These are phyloP conservation scores for Beta corolliflora DNA, from an alignment of 179 eudicot genomes.

Conservation along the genomic window DNA sequence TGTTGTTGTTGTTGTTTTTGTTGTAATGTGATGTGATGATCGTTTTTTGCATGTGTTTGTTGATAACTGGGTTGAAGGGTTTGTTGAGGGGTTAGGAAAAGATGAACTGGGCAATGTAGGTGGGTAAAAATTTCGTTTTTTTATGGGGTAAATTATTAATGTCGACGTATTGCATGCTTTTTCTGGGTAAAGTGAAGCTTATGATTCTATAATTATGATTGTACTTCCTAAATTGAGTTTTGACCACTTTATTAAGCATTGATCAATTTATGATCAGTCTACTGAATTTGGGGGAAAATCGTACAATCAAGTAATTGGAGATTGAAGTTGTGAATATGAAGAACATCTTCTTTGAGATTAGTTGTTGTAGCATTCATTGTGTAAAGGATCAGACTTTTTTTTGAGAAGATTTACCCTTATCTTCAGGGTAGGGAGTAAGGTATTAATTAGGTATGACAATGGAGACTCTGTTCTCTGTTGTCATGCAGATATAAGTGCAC, in stretches of 20 bases:
- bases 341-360: not conserved
- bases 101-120: slow-evolving; percentile 27
- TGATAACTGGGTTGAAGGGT: slow-evolving; percentile 1
- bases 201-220: not conserved
- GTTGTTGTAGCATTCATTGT: no score
- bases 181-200: not conserved
- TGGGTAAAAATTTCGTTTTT: slow-evolving; percentile 17
- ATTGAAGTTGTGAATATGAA: not conserved
- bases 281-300: slow-evolving; percentile 2
- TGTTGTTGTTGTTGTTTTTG: not conserved
- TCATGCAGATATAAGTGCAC: not conserved
- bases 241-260: not conserved
- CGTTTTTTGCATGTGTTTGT: slow-evolving; percentile 31
- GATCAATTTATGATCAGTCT: not conserved
- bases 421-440: not conserved
- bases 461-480: not conserved
- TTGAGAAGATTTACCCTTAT: not conserved
- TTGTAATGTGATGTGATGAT: slow-evolving; percentile 19
- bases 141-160: slow-evolving; percentile 15
- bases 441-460: not conserved
- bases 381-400: no score
- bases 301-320: slow-evolving; percentile 1
- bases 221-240: not conserved
- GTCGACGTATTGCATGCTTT: slow-evolving; percentile 37
- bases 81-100: slow-evolving; percentile 4